phyloP scores from a whole-genome alignment of 2,329 filamentous ascomycete species.

The Tolypocladium album region DNA sequence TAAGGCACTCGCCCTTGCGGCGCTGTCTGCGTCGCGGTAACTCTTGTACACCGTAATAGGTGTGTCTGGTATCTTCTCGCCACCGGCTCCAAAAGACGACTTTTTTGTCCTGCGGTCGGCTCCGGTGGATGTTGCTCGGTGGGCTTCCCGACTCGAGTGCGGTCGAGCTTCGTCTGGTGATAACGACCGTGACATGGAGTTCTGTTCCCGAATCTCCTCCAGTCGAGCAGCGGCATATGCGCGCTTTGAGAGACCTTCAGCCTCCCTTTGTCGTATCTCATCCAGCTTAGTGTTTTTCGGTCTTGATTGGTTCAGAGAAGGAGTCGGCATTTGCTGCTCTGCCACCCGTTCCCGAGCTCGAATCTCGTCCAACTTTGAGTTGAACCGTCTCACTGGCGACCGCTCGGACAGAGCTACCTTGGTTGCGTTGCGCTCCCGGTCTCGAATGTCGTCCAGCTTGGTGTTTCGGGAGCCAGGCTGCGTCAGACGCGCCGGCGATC shows the following conservation, averaged over 20 bases:
- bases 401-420: slow-evolving; percentile 10
- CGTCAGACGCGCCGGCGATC: slow-evolving; percentile 15
- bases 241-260: slow-evolving; percentile 31
- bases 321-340: slow-evolving; percentile 19
- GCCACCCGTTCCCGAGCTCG: slow-evolving; percentile 20
- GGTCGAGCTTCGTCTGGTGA: slow-evolving; percentile 28
- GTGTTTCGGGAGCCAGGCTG: slow-evolving; percentile 25
- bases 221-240: slow-evolving; percentile 37
- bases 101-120: not conserved
- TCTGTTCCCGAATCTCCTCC: slow-evolving; percentile 41
- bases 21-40: slow-evolving; percentile 1
- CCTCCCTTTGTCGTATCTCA: slow-evolving; percentile 34
- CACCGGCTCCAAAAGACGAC: slow-evolving; percentile 15
- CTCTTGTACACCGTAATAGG: slow-evolving; percentile 29
- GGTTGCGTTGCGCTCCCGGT: slow-evolving; percentile 26
- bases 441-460: slow-evolving; percentile 32
- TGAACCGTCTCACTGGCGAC: slow-evolving; percentile 9
- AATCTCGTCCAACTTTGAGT: slow-evolving; percentile 25
- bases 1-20: not conserved
- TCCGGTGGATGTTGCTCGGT: not conserved
- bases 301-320: slow-evolving; percentile 15
- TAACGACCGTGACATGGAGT: slow-evolving; percentile 31
- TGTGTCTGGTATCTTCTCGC: slow-evolving; percentile 25
- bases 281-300: slow-evolving; percentile 36
- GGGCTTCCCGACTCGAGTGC: slow-evolving; percentile 12